These are phyloP conservation scores for Celoporthe dispersa DNA, from an alignment of 2,329 filamentous ascomycete genomes.

Conservation along the genomic window DNA sequence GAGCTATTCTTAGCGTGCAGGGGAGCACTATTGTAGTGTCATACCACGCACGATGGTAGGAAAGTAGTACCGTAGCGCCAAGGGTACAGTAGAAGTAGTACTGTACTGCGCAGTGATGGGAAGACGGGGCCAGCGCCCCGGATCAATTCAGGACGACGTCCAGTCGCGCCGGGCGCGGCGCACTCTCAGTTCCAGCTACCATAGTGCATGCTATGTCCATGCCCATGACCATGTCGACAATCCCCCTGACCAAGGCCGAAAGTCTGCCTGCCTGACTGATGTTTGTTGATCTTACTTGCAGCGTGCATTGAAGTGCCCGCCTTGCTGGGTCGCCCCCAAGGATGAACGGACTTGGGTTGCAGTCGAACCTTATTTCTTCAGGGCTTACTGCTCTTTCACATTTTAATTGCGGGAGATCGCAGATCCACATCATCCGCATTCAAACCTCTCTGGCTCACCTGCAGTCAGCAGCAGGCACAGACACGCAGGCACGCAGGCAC, in stretches of 20 bases:
- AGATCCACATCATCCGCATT: background rate
- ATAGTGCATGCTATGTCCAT: background rate
- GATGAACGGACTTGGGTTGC: conserved; percentile 3
- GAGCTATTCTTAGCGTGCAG: conserved; percentile 15
- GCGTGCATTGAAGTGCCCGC: background rate
- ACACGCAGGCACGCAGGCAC: conserved; percentile 5
- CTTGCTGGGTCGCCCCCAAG: background rate
- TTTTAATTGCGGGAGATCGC: conserved; percentile 9
- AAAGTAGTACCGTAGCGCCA: too few relatives aligned
- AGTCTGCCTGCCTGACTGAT: background rate
- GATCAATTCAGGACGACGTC: background rate
- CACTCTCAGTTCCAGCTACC: conserved; percentile 3
- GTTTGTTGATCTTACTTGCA: background rate
- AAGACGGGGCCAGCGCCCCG: conserved; percentile 8
- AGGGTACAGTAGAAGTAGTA: background rate
- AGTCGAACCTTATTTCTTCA: conserved; percentile 1
- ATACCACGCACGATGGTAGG: too few relatives aligned
- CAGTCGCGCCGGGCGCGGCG: conserved; percentile 1
- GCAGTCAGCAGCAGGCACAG: conserved; percentile 10
- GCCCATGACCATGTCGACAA: background rate
- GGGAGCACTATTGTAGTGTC: background rate
- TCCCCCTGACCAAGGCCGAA: background rate
- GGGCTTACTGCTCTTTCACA: conserved; percentile 2
- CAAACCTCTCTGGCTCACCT: conserved; percentile 2
- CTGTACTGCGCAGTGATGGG: background rate